phyloP scores from a whole-genome alignment of 1,284 basidiomycete species.

The Anthracocystis panici-leucophaei region DNA sequence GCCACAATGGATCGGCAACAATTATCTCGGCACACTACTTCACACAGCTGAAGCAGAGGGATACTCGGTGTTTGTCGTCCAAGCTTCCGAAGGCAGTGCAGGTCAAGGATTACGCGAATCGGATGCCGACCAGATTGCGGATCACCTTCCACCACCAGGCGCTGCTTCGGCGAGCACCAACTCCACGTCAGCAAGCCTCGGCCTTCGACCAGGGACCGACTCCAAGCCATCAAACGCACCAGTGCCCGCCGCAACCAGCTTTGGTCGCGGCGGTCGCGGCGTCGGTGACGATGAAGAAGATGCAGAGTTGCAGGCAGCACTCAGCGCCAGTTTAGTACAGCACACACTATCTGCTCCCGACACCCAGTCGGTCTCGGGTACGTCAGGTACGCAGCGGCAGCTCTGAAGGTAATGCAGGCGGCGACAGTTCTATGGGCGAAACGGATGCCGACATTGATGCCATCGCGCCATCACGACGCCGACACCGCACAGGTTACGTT shows the following conservation, averaged over 20 bases:
- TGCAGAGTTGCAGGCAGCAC: conserved; percentile 60
- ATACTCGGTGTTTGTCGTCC: conserved; percentile 65
- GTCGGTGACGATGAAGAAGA: conserved; percentile 33
- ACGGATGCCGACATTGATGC: conserved; percentile 63
- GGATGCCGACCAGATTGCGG: conserved; percentile 56
- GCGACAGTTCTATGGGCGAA: conserved; percentile 33
- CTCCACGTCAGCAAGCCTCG: conserved; percentile 16
- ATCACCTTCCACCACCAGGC: conserved; percentile 50
- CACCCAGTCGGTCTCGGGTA: conserved; percentile 36
- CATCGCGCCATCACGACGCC: conserved; percentile 54
- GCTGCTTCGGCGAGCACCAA: conserved; percentile 4
- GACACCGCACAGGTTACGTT: conserved; percentile 20
- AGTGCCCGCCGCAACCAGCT: conserved; percentile 6
- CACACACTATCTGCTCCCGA: conserved; percentile 12
- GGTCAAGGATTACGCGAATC: conserved; percentile 42
- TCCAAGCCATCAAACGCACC: conserved; percentile 7
- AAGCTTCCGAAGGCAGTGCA: conserved; percentile 34
- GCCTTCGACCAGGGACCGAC: conserved; percentile 29
- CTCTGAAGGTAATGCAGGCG: conserved; percentile 13
- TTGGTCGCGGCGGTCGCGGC: conserved; percentile 11
- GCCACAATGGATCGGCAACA: conserved; percentile 62
- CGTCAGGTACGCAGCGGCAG: conserved; percentile 33
- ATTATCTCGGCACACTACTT: conserved; percentile 64
- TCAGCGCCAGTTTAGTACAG: conserved; percentile 55
- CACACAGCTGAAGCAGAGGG: conserved; percentile 62